Conservation (phyloP, 1,284 basidiomycete species). For the Leccinum pachyderme region DNA sequence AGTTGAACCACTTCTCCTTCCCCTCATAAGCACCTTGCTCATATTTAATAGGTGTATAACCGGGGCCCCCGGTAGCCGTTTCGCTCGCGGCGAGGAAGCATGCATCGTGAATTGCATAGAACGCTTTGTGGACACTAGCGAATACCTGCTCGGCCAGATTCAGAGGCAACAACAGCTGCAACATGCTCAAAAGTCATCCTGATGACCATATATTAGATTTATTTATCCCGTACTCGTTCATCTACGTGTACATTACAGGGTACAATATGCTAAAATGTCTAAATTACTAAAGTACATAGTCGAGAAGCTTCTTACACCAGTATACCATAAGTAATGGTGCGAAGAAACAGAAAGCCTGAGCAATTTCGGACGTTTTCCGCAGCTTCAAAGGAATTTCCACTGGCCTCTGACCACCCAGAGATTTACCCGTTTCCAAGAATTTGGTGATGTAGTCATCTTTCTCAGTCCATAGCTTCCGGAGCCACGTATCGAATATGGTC, state of each 20-base stretch:
- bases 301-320: constrained; percentile 45
- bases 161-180: constrained; percentile 53
- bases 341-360: constrained; percentile 71
- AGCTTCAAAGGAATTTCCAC: constrained; percentile 62
- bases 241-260: constrained; percentile 9
- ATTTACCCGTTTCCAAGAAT: constrained; percentile 54
- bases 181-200: constrained; percentile 26
- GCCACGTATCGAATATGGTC: constrained; percentile 78
- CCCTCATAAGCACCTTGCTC: constrained; percentile 6
- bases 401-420: constrained; percentile 32
- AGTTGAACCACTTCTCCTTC: constrained; percentile 49
- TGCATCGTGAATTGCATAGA: constrained; percentile 93
- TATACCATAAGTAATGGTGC: constrained; percentile 55
- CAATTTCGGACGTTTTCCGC: constrained; percentile 49
- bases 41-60: constrained; percentile 72
- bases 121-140: constrained; percentile 90
- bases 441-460: constrained; percentile 77
- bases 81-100: constrained; percentile 80
- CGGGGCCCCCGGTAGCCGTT: constrained; percentile 78
- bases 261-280: constrained; percentile 17
- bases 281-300: constrained; percentile 17
- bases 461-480: constrained; percentile 75
- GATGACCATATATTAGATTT: constrained; percentile 9
- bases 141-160: constrained; percentile 83
- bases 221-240: not conserved